A percentile compares a stretch with the other conserved stretches of the same genome.
Evolutionary conservation across 148 eudicot species (phyloP).

Genomic region (Heliamphora exappendiculata): DNA sequence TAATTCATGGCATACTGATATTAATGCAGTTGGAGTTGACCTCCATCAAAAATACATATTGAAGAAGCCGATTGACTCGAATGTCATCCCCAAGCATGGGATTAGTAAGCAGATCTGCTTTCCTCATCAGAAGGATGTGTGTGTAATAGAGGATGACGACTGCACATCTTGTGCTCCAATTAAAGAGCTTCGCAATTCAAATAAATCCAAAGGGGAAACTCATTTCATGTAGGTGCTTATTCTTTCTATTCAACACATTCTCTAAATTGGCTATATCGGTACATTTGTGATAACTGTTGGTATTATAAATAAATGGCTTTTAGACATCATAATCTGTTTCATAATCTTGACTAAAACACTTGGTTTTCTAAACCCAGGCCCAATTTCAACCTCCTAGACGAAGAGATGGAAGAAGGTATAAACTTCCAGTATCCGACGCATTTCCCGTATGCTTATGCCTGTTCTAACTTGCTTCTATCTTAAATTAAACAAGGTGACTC

Average conservation of each 20-base stretch:
- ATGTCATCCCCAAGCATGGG: conserved; percentile 27
- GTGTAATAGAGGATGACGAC: conserved; percentile 35
- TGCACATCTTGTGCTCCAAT: conserved; percentile 23
- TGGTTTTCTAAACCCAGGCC: conserved; percentile 49
- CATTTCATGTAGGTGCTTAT: conserved; percentile 40
- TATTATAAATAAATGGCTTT: background rate
- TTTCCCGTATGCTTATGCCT: no score
- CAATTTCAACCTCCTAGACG: conserved; percentile 73
- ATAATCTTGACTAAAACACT: background rate
- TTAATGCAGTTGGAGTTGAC: conserved; percentile 81
- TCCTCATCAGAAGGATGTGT: conserved; percentile 31
- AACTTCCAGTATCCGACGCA: no score
- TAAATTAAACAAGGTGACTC: no score
- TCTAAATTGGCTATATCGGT: background rate
- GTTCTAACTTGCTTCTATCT: no score
- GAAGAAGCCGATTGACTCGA: conserved; percentile 27
- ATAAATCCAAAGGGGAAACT: conserved; percentile 21
- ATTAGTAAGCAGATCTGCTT: conserved; percentile 31
- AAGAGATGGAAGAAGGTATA: no score
- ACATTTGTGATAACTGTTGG: background rate
- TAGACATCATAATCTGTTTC: background rate
- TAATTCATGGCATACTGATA: conserved; percentile 15
- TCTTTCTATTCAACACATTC: background rate
- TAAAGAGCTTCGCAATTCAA: conserved; percentile 24
- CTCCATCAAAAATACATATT: conserved; percentile 51